Percentiles rank a stretch among this genome's conserved stretches.
Conservation (phyloP, 257 asterid species). For the Solanum ahanhuiri region DNA sequence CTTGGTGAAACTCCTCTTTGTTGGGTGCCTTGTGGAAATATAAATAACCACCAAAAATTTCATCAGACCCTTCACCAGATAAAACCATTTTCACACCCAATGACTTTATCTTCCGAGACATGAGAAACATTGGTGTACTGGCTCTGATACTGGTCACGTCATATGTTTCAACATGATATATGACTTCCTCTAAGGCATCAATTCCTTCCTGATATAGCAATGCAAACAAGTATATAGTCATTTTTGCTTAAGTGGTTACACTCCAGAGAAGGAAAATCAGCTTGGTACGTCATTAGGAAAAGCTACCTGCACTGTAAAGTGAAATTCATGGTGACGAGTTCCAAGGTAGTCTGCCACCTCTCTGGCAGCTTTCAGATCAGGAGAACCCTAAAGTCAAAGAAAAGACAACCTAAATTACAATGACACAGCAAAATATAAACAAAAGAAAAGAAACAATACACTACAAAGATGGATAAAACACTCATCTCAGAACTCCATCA, state of each 20-base stretch:
- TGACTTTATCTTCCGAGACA: conserved; percentile 70
- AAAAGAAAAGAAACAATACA: not conserved
- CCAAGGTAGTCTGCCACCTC: conserved; percentile 95
- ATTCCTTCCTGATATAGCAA: conserved; percentile 73
- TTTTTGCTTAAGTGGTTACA: not conserved
- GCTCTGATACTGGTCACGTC: conserved; percentile 98
- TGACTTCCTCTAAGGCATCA: conserved; percentile 95
- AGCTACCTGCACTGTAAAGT: conserved; percentile 89
- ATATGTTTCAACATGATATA: conserved; percentile 88
- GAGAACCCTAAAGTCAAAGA: conserved; percentile 63
- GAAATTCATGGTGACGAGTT: conserved; percentile 94
- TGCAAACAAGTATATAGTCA: not conserved
- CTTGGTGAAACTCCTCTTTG: conserved; percentile 88
- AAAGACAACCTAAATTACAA: not conserved
- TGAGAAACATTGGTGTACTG: conserved; percentile 48
- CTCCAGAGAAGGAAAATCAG: not conserved
- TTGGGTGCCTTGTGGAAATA: conserved; percentile 83
- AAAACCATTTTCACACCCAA: conserved; percentile 97
- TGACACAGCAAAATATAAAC: not conserved
- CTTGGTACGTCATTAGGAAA: not conserved
- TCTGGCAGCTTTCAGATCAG: conserved; percentile 89
- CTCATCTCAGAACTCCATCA: not conserved
- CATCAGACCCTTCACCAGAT: conserved; percentile 99
- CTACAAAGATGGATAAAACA: not conserved
- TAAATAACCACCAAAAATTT: conserved; percentile 94